phyloP scores from a whole-genome alignment of 1,139 yeast genomes.

The Hemisphaericaspora xylanilytica region DNA sequence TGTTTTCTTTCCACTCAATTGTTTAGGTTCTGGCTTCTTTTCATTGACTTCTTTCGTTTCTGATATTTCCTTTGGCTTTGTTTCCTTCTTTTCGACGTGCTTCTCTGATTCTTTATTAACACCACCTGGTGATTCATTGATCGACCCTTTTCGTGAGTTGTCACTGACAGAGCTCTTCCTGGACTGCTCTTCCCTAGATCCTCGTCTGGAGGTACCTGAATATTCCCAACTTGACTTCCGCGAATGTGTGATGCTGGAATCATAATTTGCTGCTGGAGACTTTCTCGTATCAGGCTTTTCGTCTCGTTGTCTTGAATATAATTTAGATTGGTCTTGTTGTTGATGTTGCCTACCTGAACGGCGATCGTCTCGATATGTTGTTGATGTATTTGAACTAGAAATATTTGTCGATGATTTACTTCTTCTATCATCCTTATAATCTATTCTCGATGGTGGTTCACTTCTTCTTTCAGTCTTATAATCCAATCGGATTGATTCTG shows the following conservation, averaged over 20 bases:
- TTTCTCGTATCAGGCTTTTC: not conserved
- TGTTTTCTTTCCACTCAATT: constrained; percentile 11
- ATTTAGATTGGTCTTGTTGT: not conserved
- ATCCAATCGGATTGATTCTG: not conserved
- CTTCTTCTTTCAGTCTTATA: constrained; percentile 7
- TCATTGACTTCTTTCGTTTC: constrained; percentile 1
- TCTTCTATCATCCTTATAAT: constrained; percentile 6
- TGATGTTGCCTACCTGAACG: constrained; percentile 1
- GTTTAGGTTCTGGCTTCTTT: constrained; percentile 1
- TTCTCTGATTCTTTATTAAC: not conserved
- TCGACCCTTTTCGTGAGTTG: constrained; percentile 6
- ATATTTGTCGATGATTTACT: constrained; percentile 1
- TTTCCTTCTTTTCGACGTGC: constrained; percentile 3
- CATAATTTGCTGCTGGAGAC: not conserved
- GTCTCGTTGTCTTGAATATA: not conserved
- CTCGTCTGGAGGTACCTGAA: not conserved
- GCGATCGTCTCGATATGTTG: constrained; percentile 9
- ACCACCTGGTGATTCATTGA: constrained; percentile 1
- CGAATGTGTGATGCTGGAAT: not conserved
- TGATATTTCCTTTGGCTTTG: constrained; percentile 4
- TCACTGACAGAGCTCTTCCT: constrained; percentile 8
- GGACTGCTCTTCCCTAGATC: constrained; percentile 3
- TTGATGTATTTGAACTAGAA: not conserved
- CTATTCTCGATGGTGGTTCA: not conserved
- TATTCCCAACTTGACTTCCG: constrained; percentile 4